phyloP scores from a whole-genome alignment of 2,329 filamentous ascomycete species.

The Trichophyton benhamiae region DNA sequence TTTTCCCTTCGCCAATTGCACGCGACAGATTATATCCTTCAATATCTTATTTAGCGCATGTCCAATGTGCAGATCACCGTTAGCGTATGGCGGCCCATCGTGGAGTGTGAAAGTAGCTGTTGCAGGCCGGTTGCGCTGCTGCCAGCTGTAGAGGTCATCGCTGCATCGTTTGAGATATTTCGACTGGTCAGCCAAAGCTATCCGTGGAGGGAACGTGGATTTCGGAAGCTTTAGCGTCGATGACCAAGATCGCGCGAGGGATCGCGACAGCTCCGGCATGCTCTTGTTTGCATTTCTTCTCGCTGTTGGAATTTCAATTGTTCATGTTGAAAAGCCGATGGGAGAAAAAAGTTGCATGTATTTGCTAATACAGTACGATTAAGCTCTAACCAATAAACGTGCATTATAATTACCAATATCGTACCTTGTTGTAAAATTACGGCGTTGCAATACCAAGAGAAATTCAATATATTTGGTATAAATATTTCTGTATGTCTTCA shows the following conservation, averaged over 20 bases:
- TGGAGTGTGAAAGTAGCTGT: conserved; percentile 62
- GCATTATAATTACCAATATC: neutral
- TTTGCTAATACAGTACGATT: neutral
- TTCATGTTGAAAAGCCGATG: neutral
- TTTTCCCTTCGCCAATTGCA: conserved; percentile 65
- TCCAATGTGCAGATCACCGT: conserved; percentile 79
- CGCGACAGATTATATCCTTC: conserved; percentile 83
- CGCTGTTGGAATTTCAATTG: neutral
- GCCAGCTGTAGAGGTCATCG: conserved; percentile 84
- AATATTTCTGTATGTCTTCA: neutral
- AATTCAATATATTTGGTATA: neutral
- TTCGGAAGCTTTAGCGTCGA: conserved; percentile 64
- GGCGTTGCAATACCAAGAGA: neutral
- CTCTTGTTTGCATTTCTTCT: conserved; percentile 8
- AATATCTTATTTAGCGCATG: conserved; percentile 95
- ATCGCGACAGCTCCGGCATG: conserved; percentile 14
- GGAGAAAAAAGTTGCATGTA: neutral
- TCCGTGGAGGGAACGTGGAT: conserved; percentile 52
- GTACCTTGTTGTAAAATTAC: neutral
- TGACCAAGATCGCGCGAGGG: conserved; percentile 41
- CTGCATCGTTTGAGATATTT: conserved; percentile 63
- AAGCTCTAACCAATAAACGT: neutral
- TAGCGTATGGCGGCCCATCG: conserved; percentile 94
- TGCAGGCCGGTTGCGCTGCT: conserved; percentile 44
- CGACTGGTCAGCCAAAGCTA: conserved; percentile 34